Evolutionary conservation across 2,329 filamentous ascomycete genomes (phyloP), one percentile per base, ranked within the genome.

Genomic region (Diaporthe ampelina): DNA sequence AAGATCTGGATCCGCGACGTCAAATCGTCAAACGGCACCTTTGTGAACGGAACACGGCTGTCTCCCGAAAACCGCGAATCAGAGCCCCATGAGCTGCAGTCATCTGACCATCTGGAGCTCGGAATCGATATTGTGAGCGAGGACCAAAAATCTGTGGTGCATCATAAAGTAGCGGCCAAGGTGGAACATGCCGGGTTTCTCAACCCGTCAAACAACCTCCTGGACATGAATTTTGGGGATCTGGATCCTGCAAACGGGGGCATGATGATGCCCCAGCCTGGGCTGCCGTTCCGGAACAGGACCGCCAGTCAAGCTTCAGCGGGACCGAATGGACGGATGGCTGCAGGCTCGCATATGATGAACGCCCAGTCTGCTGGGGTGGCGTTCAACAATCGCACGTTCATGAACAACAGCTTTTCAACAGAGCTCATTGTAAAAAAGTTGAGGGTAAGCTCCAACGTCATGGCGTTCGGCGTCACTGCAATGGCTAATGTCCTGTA

Each of bases 111-210:
- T 76, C 87, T 99, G 70, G 97, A 99, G 81, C 89, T 99, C 48
- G 97, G 97, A 73, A 99, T 99, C 79, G 97, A 99, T 81, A 99
- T 99, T 80, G 96, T 99, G 69, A 98, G 95, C 83, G 97, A 99
- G 83, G 97, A 99, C 82, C 96, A 98, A 82, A 98, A 98, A 85
- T 98, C 95, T 0, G 95, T 99, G 37, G 95, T 99, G 19, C 97
- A 99, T 81, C 97, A 98, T 86, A 99, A 99, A 82, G 97, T 99
- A 63, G 95, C 96, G 26, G 95, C 97, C 73, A 97, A 97, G 82
- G 95, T 99, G 73, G 97, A 99, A 82, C 95, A 98, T 84, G 95
- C 97, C 52, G 97, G 97, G 9, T 93, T 96, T 77, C 90, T 95
- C 76, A 92, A 90, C 58, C 90, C 92, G 15, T 90, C 91, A 11